These are phyloP conservation scores for Carnegiea gigantea DNA, from an alignment of 179 eudicot species.

Conservation along the genomic window DNA sequence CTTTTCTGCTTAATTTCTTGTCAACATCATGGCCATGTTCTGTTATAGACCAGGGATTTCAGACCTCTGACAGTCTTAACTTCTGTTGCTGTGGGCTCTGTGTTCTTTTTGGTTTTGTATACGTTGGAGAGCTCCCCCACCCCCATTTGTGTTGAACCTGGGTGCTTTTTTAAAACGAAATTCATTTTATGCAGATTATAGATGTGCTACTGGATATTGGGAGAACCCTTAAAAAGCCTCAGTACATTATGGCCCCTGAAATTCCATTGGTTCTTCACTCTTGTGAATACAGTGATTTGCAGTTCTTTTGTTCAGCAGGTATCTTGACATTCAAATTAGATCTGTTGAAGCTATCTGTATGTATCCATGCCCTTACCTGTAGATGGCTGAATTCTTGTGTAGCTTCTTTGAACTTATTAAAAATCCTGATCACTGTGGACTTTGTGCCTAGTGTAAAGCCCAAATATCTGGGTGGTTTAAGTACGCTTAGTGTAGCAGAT, in stretches of 20 bases:
- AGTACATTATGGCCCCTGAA: conserved; percentile 80
- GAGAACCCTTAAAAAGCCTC: conserved; percentile 77
- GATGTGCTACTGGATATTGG: conserved; percentile 74
- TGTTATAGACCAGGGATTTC: neutral
- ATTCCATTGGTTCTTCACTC: conserved; percentile 84
- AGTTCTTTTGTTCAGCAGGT: conserved; percentile 73
- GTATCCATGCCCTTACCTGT: neutral
- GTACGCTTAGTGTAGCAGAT: too few species aligned
- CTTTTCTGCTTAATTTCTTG: neutral
- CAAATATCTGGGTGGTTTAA: too few species aligned
- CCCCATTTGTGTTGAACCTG: neutral
- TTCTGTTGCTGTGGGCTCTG: neutral
- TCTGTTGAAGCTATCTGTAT: neutral
- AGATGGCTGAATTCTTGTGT: too few species aligned
- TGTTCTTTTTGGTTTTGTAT: neutral
- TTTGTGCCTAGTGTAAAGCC: too few species aligned
- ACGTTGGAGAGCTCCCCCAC: neutral
- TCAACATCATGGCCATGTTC: conserved; percentile 3
- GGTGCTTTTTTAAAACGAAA: neutral
- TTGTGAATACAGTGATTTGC: conserved; percentile 75
- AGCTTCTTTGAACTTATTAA: too few species aligned
- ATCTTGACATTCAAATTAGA: conserved; percentile 6
- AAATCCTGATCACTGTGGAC: too few species aligned
- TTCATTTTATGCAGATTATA: conserved; percentile 51
- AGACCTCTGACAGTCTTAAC: neutral